Conservation (phyloP, 1,284 basidiomycete species). For the Irpex sp. region DNA sequence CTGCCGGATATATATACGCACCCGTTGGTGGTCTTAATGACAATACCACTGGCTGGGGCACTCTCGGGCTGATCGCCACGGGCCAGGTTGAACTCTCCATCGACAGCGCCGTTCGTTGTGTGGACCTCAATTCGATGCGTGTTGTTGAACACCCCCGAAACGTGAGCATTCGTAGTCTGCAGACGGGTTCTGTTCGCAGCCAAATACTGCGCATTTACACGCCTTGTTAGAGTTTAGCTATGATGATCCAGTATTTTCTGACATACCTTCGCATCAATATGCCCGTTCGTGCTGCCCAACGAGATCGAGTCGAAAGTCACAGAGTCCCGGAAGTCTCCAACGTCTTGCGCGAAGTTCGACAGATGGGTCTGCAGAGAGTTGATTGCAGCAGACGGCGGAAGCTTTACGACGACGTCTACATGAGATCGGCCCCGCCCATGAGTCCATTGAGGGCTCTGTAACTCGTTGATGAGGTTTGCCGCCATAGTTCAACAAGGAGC, state of each 20-base stretch:
- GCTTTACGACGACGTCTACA: not conserved
- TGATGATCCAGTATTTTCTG: not conserved
- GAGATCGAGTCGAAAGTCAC: not conserved
- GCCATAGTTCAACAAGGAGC: not conserved
- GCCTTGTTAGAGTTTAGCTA: not conserved
- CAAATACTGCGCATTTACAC: not conserved
- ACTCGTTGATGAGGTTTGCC: too few species aligned
- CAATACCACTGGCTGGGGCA: not conserved
- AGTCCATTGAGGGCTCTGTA: not conserved
- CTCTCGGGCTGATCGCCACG: not conserved
- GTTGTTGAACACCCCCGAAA: not conserved
- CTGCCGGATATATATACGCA: not conserved
- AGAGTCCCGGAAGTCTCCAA: not conserved
- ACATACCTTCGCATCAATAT: not conserved
- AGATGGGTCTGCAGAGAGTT: not conserved
- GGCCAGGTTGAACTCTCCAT: not conserved
- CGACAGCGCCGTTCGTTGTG: not conserved
- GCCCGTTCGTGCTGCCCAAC: not conserved
- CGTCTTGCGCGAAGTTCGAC: not conserved
- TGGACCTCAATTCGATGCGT: not conserved
- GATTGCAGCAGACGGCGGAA: not conserved
- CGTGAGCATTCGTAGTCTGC: not conserved
- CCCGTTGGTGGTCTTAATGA: not conserved
- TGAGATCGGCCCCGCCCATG: not conserved
- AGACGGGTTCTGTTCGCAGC: not conserved